Evolutionary conservation across 164 flowering plant genomes (phyloP), one percentile per base, ranked within the genome.

Genomic region (Vitis riparia): DNA sequence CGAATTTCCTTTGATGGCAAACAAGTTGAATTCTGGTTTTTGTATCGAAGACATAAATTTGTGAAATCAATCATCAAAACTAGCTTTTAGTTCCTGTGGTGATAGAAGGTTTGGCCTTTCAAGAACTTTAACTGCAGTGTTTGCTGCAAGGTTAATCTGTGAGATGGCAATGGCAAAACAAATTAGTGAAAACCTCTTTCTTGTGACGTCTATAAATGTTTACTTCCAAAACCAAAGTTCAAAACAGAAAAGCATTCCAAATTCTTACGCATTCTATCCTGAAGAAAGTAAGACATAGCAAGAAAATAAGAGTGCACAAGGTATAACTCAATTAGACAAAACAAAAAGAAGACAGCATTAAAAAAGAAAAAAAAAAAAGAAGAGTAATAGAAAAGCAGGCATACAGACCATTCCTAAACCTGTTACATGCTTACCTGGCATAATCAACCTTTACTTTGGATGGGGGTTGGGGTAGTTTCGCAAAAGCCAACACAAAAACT

Each of bases 141-240:
- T 71, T 14, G 76, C 71, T 52, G 69, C 82, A 71, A 74, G 56
- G 53, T 76, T 75, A 16, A 84, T 69, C 87, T 84, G 79, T 32
- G 51, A 60, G 19, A 56, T 53, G 29, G 15, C 13, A 55, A 9
- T 47, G 47, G 5, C 6, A 32, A 70, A 60, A 2, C 48, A 66
- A 51, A 30, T 30, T 13, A 59, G 47, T 59, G 59, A 56, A 56
- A 16, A 9, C 30, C 27, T 6, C 55, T 32, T 4, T 4, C 7
- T 32, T 7, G 44, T 0, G 7, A 32, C 8, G 7, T 32, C 44
- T 32, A 32, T 23, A 23, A 1, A n/a, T 16, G 30, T 9, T 10
- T 61, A 10, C 12, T 62, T 5, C 51, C 7, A 49, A 62, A 62
- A 11, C 13, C 19, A 37, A 62, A 23, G 27, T 23, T 23, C 27